phyloP scores from a whole-genome alignment of 371 early-diverging fungal species.

The Mucor sp. region DNA sequence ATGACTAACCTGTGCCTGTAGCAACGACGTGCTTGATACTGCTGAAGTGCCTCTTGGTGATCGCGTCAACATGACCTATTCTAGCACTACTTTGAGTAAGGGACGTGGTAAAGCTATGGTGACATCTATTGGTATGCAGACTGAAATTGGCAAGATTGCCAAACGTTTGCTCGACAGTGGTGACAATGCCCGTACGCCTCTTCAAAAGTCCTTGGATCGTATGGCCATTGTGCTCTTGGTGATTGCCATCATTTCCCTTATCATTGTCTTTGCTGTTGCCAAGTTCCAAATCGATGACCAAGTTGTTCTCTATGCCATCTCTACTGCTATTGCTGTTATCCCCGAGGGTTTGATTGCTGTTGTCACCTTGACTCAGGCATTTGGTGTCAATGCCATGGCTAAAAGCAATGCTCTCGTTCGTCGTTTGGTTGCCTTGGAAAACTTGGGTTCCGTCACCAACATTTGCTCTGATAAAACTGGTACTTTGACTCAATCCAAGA shows the following conservation, averaged over 20 bases:
- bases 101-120: constrained; percentile 72
- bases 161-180: constrained; percentile 77
- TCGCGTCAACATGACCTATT: constrained; percentile 69
- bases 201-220: constrained; percentile 69
- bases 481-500: constrained; percentile 92
- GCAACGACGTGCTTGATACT: constrained; percentile 18
- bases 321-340: constrained; percentile 90
- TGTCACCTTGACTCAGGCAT: constrained; percentile 87
- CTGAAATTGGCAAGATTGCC: constrained; percentile 93
- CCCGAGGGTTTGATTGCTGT: constrained; percentile 97
- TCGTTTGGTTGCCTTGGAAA: constrained; percentile 87
- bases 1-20: no score
- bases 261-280: constrained; percentile 57
- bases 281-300: constrained; percentile 67
- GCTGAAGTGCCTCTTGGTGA: constrained; percentile 46
- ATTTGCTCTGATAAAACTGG: constrained; percentile 98
- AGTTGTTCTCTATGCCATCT: constrained; percentile 74
- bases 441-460: constrained; percentile 88
- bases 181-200: constrained; percentile 69
- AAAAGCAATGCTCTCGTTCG: constrained; percentile 83
- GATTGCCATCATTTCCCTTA: constrained; percentile 50
- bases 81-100: constrained; percentile 59
- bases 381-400: constrained; percentile 91
- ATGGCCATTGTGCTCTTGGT: constrained; percentile 60
- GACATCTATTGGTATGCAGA: constrained; percentile 81